These are phyloP conservation scores for Suillus subaureus DNA, from an alignment of 768 basidiomycete genomes.

Conservation along the genomic window DNA sequence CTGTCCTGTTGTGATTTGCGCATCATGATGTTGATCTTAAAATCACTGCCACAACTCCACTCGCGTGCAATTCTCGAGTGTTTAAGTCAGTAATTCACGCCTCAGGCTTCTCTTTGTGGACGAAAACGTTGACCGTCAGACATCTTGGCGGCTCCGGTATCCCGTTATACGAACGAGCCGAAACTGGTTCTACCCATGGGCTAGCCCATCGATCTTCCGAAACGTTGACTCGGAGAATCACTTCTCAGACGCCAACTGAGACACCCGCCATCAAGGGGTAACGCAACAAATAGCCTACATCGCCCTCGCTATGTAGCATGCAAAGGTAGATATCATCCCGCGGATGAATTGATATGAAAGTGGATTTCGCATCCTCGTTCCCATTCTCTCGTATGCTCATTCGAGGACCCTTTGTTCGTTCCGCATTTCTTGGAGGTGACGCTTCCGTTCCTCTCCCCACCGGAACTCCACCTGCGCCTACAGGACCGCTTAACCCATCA, in stretches of 20 bases:
- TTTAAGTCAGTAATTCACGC: not conserved
- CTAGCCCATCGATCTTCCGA: not conserved
- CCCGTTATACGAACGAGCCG: not conserved
- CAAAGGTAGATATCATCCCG: not conserved
- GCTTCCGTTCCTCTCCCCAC: not conserved
- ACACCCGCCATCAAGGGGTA: not conserved
- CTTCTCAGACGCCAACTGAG: not conserved
- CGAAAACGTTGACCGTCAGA: not conserved
- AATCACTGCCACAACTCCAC: too few species aligned
- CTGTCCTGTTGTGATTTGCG: not conserved
- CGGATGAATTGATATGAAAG: not conserved
- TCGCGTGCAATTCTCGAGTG: not conserved
- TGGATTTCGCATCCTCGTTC: not conserved
- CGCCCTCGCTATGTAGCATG: not conserved
- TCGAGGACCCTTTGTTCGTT: not conserved
- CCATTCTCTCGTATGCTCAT: not conserved
- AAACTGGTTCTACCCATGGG: not conserved
- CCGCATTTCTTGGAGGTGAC: not conserved
- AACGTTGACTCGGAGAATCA: not conserved
- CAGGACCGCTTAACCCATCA: not conserved
- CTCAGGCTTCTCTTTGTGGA: not conserved
- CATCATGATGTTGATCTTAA: slow-evolving; percentile 1
- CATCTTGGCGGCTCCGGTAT: not conserved
- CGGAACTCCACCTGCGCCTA: not conserved
- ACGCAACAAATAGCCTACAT: not conserved